These are phyloP conservation scores for Trifolium dubium DNA, from an alignment of 306 rosid species.

Conservation along the genomic window DNA sequence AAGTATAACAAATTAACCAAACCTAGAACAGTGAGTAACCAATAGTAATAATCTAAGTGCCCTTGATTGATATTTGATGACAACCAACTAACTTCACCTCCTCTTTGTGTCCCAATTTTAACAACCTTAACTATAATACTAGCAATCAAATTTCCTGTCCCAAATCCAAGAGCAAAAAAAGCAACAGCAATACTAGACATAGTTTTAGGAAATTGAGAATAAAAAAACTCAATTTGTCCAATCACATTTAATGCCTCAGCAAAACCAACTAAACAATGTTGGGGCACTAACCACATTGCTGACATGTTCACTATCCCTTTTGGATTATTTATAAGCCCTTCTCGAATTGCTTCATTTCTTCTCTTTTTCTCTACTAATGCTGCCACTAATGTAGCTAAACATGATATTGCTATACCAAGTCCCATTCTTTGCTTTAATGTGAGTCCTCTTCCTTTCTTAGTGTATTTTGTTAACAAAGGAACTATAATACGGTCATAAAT, in stretches of 20 bases:
- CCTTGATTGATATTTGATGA: slow-evolving; percentile 59
- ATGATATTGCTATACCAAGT: slow-evolving; percentile 55
- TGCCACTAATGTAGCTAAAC: slow-evolving; percentile 52
- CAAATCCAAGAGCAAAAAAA: slow-evolving; percentile 55
- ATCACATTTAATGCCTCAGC: slow-evolving; percentile 74
- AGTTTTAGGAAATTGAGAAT: slow-evolving; percentile 71
- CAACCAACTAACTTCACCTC: slow-evolving; percentile 60
- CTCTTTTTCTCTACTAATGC: slow-evolving; percentile 61
- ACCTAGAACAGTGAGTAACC: slow-evolving; percentile 49
- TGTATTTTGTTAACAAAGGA: slow-evolving; percentile 53
- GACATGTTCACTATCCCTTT: slow-evolving; percentile 58
- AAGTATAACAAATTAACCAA: slow-evolving; percentile 60
- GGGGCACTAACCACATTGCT: slow-evolving; percentile 80
- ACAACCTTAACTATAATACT: slow-evolving; percentile 52
- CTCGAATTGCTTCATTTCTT: slow-evolving; percentile 54
- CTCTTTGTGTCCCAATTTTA: slow-evolving; percentile 42
- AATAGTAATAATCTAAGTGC: slow-evolving; percentile 75
- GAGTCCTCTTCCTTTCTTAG: slow-evolving; percentile 43
- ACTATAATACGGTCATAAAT: slow-evolving; percentile 59
- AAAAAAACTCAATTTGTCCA: slow-evolving; percentile 78
- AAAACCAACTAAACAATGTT: slow-evolving; percentile 60
- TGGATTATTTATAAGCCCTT: slow-evolving; percentile 47
- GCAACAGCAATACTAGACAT: slow-evolving; percentile 78
- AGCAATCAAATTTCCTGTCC: slow-evolving; percentile 59
- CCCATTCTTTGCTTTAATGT: slow-evolving; percentile 61